These are phyloP conservation scores for Pezicula rhizophila DNA, from an alignment of 2,329 filamentous ascomycete species.

Conservation along the genomic window DNA sequence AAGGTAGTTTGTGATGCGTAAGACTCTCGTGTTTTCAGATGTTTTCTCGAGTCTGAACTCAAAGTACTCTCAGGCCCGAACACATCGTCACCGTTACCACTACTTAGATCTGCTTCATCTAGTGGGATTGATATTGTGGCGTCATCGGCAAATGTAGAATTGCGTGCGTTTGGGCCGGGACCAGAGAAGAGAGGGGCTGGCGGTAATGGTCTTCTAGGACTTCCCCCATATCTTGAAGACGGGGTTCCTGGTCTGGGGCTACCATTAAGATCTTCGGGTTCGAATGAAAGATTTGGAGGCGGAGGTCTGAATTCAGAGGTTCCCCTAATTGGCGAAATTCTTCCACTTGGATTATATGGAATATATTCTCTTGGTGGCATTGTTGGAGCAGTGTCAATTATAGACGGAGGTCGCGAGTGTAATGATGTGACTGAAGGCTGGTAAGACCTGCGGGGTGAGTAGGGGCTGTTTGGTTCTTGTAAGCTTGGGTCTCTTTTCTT, in stretches of 20 bases:
- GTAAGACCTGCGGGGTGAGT: slow-evolving; percentile 36
- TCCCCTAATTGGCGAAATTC: slow-evolving; percentile 44
- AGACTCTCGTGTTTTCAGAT: slow-evolving; percentile 28
- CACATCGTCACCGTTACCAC: slow-evolving; percentile 52
- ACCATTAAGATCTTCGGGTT: slow-evolving; percentile 83
- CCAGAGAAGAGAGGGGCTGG: slow-evolving; percentile 78
- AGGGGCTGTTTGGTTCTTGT: slow-evolving; percentile 22
- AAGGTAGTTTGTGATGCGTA: slow-evolving; percentile 29
- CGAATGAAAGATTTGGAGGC: slow-evolving; percentile 68
- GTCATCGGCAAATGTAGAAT: slow-evolving; percentile 54
- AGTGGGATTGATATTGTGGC: slow-evolving; percentile 69
- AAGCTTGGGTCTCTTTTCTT: slow-evolving; percentile 19
- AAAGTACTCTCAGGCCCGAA: slow-evolving; percentile 53
- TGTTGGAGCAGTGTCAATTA: slow-evolving; percentile 51
- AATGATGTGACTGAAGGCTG: slow-evolving; percentile 38
- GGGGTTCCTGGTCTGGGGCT: slow-evolving; percentile 86
- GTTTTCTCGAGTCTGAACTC: slow-evolving; percentile 13
- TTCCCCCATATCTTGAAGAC: slow-evolving; percentile 81
- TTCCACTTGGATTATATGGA: slow-evolving; percentile 44
- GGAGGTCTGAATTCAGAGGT: slow-evolving; percentile 63
- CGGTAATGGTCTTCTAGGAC: slow-evolving; percentile 78
- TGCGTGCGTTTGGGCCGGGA: slow-evolving; percentile 42
- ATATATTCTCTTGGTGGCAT: slow-evolving; percentile 60
- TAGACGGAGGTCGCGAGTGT: slow-evolving; percentile 41
- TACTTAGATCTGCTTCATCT: slow-evolving; percentile 34